These are phyloP conservation scores for Colletotrichum kahawae DNA, from an alignment of 2,329 filamentous ascomycete species.

Conservation along the genomic window DNA sequence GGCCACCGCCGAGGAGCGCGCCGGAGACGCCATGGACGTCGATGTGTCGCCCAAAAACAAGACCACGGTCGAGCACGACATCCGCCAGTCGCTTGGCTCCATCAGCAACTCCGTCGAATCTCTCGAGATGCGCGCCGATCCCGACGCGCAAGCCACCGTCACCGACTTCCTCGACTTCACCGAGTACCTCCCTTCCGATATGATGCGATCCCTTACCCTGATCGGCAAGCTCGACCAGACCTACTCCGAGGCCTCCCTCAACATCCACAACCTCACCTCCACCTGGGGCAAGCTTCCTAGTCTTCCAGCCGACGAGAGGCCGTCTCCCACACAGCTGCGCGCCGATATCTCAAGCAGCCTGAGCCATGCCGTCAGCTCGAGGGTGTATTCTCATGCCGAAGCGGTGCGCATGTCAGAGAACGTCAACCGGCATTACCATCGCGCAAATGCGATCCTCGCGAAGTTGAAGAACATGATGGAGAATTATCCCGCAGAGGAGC, in stretches of 20 bases:
- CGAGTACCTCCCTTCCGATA: constrained; percentile 72
- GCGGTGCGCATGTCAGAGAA: constrained; percentile 68
- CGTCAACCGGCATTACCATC: constrained; percentile 65
- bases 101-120: constrained; percentile 45
- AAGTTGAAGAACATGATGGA: constrained; percentile 67
- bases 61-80: constrained; percentile 31
- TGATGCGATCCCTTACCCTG: constrained; percentile 68
- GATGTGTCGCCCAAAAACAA: constrained; percentile 40
- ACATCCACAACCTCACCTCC: constrained; percentile 61
- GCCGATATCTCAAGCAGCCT: constrained; percentile 65
- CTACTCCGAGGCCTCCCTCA: constrained; percentile 60
- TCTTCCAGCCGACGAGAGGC: constrained; percentile 51
- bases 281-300: constrained; percentile 61
- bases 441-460: constrained; percentile 61
- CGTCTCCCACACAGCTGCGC: constrained; percentile 56
- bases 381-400: constrained; percentile 65
- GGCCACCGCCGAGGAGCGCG: constrained; percentile 23
- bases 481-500: constrained; percentile 61
- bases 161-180: constrained; percentile 74
- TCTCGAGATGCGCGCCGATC: constrained; percentile 61
- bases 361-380: constrained; percentile 57
- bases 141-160: constrained; percentile 72
- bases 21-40: constrained; percentile 32
- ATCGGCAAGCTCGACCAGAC: constrained; percentile 67
- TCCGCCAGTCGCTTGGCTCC: constrained; percentile 30